Conservation (phyloP, 257 asterid species). For the Osmanthus fragrans region DNA sequence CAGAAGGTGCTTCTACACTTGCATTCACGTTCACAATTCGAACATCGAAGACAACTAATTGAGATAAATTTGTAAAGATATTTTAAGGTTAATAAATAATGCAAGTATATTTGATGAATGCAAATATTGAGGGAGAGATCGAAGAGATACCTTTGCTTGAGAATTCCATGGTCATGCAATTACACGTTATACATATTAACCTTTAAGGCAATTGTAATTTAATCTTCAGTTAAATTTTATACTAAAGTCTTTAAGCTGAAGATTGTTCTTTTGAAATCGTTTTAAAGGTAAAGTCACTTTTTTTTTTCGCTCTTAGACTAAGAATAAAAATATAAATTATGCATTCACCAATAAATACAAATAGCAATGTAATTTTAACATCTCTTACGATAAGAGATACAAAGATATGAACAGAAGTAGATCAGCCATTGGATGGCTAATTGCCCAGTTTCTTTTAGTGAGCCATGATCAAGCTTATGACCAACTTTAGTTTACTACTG, state of each 20-base stretch:
- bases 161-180: conserved; percentile 49
- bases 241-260: too few relatives aligned
- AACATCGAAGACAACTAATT: background rate
- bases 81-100: background rate
- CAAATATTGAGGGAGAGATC: background rate
- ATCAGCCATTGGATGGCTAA: background rate
- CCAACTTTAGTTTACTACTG: background rate
- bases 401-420: conserved; percentile 3
- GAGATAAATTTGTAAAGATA: background rate
- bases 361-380: conserved; percentile 2
- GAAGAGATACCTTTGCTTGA: conserved; percentile 72
- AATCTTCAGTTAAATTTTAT: too few relatives aligned
- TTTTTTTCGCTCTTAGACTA: too few relatives aligned
- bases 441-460: conserved; percentile 2
- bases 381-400: background rate
- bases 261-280: too few relatives aligned
- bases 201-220: too few relatives aligned
- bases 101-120: background rate
- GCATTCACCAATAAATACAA: background rate
- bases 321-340: background rate
- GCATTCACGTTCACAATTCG: background rate
- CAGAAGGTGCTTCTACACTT: background rate
- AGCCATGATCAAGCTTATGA: background rate
- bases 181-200: too few relatives aligned
- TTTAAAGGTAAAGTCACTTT: too few relatives aligned